Evolutionary conservation across 176 grass and related monocot species (phyloP), one percentile per base, ranked within the genome.

Genomic region (Carex pumila): DNA sequence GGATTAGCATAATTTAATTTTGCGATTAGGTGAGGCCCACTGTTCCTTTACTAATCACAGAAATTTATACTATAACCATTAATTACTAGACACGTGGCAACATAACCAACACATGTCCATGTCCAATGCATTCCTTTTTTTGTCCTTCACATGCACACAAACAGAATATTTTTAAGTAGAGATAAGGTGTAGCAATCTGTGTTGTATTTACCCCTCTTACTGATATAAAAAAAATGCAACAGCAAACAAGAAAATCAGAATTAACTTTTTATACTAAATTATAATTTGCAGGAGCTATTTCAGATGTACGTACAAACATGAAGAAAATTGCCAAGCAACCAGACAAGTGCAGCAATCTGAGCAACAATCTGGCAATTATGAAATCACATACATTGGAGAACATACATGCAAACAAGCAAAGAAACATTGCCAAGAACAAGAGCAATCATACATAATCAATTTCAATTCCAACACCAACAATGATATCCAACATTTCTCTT

Each of bases 321-420:
- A 84, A 3, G 78, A 84, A 32, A 55, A 50, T 37, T 91, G 89
- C 79, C 61, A 2, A 32, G 89, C 89, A n/a, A 85, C 29, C 3
- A 88, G 86, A 39, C 89, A 91, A 53, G 89, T 88, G 3, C 89
- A 91, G 52, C 56, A 0, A 12, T 85, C 70, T 18, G 86, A 88
- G 79, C 21, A 71, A 58, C 60, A 91, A 12, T 55, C 84, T 4
- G 49, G 31, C 1, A 74, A 61, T 55, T 79, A 17, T n/a, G 70
- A 88, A 39, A 86, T 91, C 49, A 88, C 86, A 5, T 91, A 91
- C 45, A 64, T 88, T n/a, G 89, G 86, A 7, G 52, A 83, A n/a
- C 89, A 91, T 67, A 88, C 61, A 50, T 91, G 89, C 68, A 83
- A 87, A 36, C 52, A 85, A 63, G 80, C 43, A 43, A 83, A 66